Evolutionary conservation across 495 filamentous ascomycete species (phyloP).

Genomic region (Clohesyomyces aquaticus): DNA sequence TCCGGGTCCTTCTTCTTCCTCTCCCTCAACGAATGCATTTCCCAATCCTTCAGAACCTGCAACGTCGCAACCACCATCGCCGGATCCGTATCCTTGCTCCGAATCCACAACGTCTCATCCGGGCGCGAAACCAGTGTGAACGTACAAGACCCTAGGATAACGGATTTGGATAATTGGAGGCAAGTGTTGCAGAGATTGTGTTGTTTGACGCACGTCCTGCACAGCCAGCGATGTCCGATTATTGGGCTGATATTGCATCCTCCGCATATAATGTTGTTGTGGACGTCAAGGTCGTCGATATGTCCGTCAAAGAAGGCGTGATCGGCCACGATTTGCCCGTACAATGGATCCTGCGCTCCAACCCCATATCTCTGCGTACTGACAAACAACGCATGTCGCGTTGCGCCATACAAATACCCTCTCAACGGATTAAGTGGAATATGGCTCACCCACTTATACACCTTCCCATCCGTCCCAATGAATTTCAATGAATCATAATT

Average conservation of each 20-base stretch:
- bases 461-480: conserved; percentile 17
- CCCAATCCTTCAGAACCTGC: conserved; percentile 35
- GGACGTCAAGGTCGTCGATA: conserved; percentile 19
- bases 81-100: conserved; percentile 9
- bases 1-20: conserved; percentile 23
- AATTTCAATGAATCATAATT: conserved; percentile 32
- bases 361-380: neutral
- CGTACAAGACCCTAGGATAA: conserved; percentile 12
- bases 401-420: conserved; percentile 21
- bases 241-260: conserved; percentile 17
- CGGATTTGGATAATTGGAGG: conserved; percentile 1
- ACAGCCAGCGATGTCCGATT: conserved; percentile 27
- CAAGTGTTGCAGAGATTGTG: conserved; percentile 31
- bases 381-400: conserved; percentile 36
- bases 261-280: conserved; percentile 5
- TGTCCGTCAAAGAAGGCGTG: conserved; percentile 34
- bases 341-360: conserved; percentile 26
- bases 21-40: conserved; percentile 18
- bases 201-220: conserved; percentile 26
- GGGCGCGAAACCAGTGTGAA: conserved; percentile 26
- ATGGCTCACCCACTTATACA: conserved; percentile 25
- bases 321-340: conserved; percentile 33
- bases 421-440: conserved; percentile 14
- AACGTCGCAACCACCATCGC: conserved; percentile 29
- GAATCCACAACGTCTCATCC: conserved; percentile 33